Evolutionary conservation across 2,329 filamentous ascomycete species (phyloP), one percentile per base, ranked within the genome.

Genomic region (Aspergillus luchuensis): DNA sequence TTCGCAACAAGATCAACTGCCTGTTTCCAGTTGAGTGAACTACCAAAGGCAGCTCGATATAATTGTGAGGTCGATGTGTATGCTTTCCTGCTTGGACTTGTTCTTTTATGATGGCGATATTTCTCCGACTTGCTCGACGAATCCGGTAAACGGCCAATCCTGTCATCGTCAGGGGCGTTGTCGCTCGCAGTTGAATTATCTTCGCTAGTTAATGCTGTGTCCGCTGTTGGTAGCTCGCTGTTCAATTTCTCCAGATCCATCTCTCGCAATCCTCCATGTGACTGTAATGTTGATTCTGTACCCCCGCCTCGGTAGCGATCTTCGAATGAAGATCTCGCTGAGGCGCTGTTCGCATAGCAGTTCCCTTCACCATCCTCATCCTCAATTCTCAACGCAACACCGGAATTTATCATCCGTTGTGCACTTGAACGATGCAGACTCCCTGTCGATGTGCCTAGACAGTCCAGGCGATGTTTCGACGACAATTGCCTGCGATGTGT

Each of bases 1-100:
- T 63, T 39, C 70, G 73, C 55, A 71, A 73, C 21, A 78, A 82
- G 50, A 76, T 81, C 62, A 76, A 69, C 63, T 19, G 69, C 68
- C 50, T 69, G 63, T 55, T 66, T 61, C 71, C 70, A 72, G 10
- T 69, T 60, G 23, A 68, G 56, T 17, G 64, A 57, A 19, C 60
- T 52, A 8, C 67, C 67, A 33, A 74, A 56, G 5, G 66, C 60
- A 33, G 57, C 62, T 41, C 60, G 57, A 47, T 72, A 74, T 49
- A 75, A 57, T 13, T 67, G 62, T 1, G 67, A 67, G 5, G 67
- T 69, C 47, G 67, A 65, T 15, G 63, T 52, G 25, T 65, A 62
- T 53, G 62, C 54, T 61, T 67, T 63, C 60, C 69, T 61, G 13
- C 66, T 62, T 15, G 65, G 64, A 47, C 33, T 58, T 7, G 52